A percentile compares a stretch with the other conserved stretches of the same genome.
phyloP scores from a whole-genome alignment of 1,284 basidiomycete species.

The Chondrostereum purpureum region DNA sequence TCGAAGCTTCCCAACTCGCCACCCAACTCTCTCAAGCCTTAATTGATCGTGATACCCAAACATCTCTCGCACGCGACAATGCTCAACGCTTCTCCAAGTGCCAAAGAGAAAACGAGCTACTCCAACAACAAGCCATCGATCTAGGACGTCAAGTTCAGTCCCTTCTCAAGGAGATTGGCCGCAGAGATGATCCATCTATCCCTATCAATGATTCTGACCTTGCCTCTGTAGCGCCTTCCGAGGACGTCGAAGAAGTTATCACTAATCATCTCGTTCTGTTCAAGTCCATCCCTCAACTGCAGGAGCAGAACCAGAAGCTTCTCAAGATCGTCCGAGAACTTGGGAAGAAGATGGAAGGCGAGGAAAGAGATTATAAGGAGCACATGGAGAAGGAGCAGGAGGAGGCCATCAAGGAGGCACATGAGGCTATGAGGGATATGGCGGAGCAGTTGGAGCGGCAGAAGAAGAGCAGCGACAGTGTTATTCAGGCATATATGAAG shows the following conservation, averaged over 20 bases:
- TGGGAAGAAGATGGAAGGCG: constrained; percentile 70
- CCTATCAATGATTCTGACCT: constrained; percentile 64
- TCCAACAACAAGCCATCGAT: constrained; percentile 79
- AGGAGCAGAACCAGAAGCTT: constrained; percentile 87
- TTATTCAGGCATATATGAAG: constrained; percentile 74
- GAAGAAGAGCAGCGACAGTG: constrained; percentile 60
- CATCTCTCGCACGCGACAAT: constrained; percentile 43
- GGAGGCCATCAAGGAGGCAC: constrained; percentile 81
- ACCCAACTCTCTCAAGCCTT: constrained; percentile 71
- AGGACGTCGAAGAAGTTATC: constrained; percentile 74
- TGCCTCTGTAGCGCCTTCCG: constrained; percentile 33
- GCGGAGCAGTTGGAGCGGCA: constrained; percentile 69
- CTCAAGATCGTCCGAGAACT: constrained; percentile 80
- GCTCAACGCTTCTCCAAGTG: constrained; percentile 59
- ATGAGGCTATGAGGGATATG: constrained; percentile 77
- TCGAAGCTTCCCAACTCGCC: constrained; percentile 76
- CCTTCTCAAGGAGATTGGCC: constrained; percentile 73
- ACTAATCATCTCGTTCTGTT: constrained; percentile 89
- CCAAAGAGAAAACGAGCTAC: constrained; percentile 61
- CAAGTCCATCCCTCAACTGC: constrained; percentile 72
- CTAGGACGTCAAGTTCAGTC: constrained; percentile 81
- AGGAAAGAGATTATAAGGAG: constrained; percentile 65
- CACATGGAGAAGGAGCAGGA: constrained; percentile 66
- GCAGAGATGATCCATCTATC: constrained; percentile 77
- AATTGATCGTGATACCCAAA: constrained; percentile 56